Evolutionary conservation across 2,329 filamentous ascomycete genomes (phyloP).

Genomic region (Ophiocordyceps camponoti-leonardi): DNA sequence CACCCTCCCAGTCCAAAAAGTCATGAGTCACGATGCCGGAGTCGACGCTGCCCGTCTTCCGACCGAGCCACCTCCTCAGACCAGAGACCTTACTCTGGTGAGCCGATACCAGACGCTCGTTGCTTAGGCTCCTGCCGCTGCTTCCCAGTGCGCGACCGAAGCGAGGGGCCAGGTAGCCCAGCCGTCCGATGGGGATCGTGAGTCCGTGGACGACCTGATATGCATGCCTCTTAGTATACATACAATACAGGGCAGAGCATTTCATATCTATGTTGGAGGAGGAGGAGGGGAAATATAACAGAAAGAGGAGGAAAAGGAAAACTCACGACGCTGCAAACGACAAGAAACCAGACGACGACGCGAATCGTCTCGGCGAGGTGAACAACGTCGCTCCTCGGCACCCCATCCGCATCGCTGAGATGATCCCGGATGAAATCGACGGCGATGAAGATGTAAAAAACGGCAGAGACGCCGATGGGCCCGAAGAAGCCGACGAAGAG

Average conservation of each 20-base stretch:
- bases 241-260: too few relatives aligned
- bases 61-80: too few relatives aligned
- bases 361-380: conserved; percentile 47
- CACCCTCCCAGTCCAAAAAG: too few relatives aligned
- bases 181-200: conserved; percentile 55
- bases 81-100: too few relatives aligned
- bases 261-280: too few relatives aligned
- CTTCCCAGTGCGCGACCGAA: background rate
- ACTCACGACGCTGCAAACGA: conserved; percentile 66
- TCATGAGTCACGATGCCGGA: too few relatives aligned
- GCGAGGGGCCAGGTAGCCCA: conserved; percentile 27
- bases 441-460: conserved; percentile 77
- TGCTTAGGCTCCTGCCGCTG: background rate
- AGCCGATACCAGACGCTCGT: too few relatives aligned
- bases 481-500: conserved; percentile 87
- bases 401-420: conserved; percentile 36
- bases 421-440: conserved; percentile 49
- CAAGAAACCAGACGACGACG: conserved; percentile 73
- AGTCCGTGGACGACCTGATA: conserved; percentile 55
- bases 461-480: conserved; percentile 74
- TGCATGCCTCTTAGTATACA: background rate
- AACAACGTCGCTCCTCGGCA: conserved; percentile 46
- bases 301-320: background rate
- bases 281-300: background rate
- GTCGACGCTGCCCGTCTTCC: too few relatives aligned